Base-by-base conservation (phyloP, 1,139 yeast genomes). In the Torulaspora globosa region DNA sequence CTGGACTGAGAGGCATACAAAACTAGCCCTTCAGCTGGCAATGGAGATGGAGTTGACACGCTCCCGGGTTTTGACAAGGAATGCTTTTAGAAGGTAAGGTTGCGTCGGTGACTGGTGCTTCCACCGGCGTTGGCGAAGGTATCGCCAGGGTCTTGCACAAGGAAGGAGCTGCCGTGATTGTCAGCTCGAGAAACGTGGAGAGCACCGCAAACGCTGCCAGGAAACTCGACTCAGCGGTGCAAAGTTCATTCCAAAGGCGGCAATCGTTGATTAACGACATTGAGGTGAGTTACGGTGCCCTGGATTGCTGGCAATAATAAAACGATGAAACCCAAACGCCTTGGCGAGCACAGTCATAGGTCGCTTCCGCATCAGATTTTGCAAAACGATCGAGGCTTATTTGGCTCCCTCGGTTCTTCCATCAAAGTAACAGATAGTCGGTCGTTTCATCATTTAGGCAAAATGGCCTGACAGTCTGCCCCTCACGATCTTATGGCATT, bases 51-150 rank as follows among this genome's bases (percentile, higher is more conserved):
- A n/a, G 12, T 11, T n/a, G 6, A 26, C 6, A 11, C 29, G 9
- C 3, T 12, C 5, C 29, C 3, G 9, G 5, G 29, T 5, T n/a
- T 24, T 26, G 29, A 5, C 12, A 26, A 26, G 29, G 16, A n/a
- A 31, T 31, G 34, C 23, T 31, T 8, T 11, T 31, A 16, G 23
- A 31, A 16, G 34, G 34, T 15, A 35, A 35, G 29, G 8, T 35
- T 24, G 38, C 30, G n/a, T 14, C 24, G 10, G 30, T 35, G 5
- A 35, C 38, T 4, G 38, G 38, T 35, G 38, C 38, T 5, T 34
- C 37, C 7, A 34, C 18, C 11, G 37, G 37, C 9, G 29, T 34
- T 8, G 37, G 38, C 5, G 30, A 24, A 24, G 38, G 38, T 2
- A 14, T 35, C 5, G 38, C 38, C 10, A 24, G 19, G 29, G 30